Percentiles rank a stretch among this genome's conserved stretches.
Evolutionary conservation across 148 eudicot genomes (phyloP).

Genomic region (Linanthus parryae): DNA sequence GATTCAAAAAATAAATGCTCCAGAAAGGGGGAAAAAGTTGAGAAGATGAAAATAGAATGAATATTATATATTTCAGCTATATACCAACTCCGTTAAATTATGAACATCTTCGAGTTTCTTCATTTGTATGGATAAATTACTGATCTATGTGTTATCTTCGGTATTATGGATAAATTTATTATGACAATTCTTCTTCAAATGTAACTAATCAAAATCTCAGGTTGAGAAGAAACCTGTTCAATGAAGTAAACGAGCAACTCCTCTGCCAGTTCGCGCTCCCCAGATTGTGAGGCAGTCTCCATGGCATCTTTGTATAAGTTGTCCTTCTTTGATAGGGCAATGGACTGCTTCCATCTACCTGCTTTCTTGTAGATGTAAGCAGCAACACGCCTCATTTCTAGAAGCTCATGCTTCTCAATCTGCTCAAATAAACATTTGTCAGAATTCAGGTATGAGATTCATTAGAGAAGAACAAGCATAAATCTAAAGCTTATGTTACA

Average conservation of each 20-base stretch:
- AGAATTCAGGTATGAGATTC: background rate
- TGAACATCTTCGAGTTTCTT: no score
- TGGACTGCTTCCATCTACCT: conserved; percentile 99
- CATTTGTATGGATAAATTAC: no score
- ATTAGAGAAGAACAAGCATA: background rate
- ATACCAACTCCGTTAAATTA: no score
- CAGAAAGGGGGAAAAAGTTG: no score
- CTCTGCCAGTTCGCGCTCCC: conserved; percentile 96
- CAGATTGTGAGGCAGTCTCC: conserved; percentile 99
- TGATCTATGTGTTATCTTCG: no score
- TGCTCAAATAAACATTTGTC: conserved; percentile 32
- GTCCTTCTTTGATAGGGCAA: conserved; percentile 90
- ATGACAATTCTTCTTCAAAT: no score
- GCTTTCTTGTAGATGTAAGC: conserved; percentile 94
- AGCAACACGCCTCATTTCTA: conserved; percentile 97
- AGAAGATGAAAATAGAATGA: no score
- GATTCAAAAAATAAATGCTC: no score
- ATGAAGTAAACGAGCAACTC: conserved; percentile 93
- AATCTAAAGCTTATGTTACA: no score
- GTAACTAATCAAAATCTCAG: no score
- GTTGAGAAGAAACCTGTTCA: conserved; percentile 50
- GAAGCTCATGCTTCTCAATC: conserved; percentile 96
- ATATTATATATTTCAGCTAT: no score
- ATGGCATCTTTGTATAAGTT: conserved; percentile 90
- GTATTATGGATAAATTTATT: no score